Evolutionary conservation across 192 early-diverging fungal genomes (phyloP), one percentile per base, ranked within the genome.

Genomic region (Gigaspora rosea): DNA sequence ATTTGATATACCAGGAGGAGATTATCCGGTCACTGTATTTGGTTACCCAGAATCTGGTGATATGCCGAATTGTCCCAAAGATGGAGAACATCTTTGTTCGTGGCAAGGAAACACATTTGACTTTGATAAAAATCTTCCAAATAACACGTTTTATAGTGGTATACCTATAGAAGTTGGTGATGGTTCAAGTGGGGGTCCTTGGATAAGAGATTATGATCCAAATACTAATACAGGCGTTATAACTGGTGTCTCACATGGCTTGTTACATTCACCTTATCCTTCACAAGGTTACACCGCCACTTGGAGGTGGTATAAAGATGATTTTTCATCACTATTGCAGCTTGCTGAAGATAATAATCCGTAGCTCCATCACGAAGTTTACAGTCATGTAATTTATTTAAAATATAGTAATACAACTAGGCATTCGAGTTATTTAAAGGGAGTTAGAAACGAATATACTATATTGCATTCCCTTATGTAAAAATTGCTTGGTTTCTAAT

Each of bases 131-230:
- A 27, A 35, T 33, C 1, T 62, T 15, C 59, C 59, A 62, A 62
- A 12, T 32, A 3, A 0, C 8, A 0, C 15, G 5, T 62, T 0
- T 32, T 33, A 62, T 62, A 62, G 27, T 12, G 59, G 1, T 62
- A 62, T 62, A 62, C 9, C 32, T 62, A 35, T 35, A 62, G 59
- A 62, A 13, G 59, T 62, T 62, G 59, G 59, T 62, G 4, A 13
- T 1, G 4, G 59, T 11, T 62, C 59, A 62, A 62, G 59, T 62
- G 59, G 59, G 11, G 59, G 27, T 62, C 59, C 59, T 62, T 62
- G 59, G 59, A 2, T 62, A 62, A 62, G 59, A 62, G 33, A 0
- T 62, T 62, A 62, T 62, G 11, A 62, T 62, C 59, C 59, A 62
- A 2, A 62, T 32, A 62, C 59, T 62, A 62, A 62, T 20, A 4